A percentile compares a stretch with the other conserved stretches of the same genome.
Conservation (phyloP, 768 basidiomycete species). For the Phaffia tasmanica region DNA sequence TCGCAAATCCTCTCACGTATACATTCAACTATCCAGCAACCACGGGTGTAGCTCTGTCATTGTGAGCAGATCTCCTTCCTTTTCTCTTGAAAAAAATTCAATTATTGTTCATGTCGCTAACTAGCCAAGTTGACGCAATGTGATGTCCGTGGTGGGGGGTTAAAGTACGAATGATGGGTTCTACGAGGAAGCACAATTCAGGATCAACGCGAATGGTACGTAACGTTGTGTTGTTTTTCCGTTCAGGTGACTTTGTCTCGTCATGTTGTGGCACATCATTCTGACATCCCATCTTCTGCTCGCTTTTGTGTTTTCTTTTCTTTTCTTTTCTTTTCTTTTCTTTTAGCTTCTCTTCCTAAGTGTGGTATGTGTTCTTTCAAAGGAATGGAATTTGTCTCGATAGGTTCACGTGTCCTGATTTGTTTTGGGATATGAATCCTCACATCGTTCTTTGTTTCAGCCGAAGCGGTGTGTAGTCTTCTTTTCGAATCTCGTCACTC, state of each 20-base stretch:
- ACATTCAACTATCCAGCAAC: constrained; percentile 73
- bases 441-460: too few species aligned
- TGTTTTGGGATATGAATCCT: too few species aligned
- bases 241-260: not conserved
- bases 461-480: too few species aligned
- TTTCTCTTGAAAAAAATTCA: not conserved
- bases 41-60: constrained; percentile 78
- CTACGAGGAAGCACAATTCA: constrained; percentile 84
- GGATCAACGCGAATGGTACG: constrained; percentile 74
- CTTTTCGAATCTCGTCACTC: too few species aligned
- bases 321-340: constrained; percentile 16
- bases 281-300: too few species aligned
- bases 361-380: constrained; percentile 40
- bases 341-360: constrained; percentile 60
- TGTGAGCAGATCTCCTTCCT: constrained; percentile 63
- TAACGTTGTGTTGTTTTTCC: not conserved
- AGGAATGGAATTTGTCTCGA: too few species aligned
- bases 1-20: constrained; percentile 70
- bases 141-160: too few species aligned
- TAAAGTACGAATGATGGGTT: constrained; percentile 59
- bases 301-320: constrained; percentile 1
- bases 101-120: too few species aligned
- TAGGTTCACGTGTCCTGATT: too few species aligned
- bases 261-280: too few species aligned
- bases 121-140: too few species aligned